These are phyloP conservation scores for Agrocybe praecox DNA, from an alignment of 768 basidiomycete genomes.

Conservation along the genomic window DNA sequence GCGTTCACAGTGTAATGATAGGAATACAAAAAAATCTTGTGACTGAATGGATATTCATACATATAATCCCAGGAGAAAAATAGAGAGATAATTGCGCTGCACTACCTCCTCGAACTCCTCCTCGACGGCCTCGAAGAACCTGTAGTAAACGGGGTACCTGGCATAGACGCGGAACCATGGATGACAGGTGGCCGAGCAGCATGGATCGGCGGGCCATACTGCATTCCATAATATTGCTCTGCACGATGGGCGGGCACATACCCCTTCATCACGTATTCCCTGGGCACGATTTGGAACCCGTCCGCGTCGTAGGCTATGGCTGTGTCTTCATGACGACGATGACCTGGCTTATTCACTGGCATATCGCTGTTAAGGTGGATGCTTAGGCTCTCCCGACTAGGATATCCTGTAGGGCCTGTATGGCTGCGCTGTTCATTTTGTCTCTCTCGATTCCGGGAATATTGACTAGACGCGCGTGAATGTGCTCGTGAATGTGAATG, in stretches of 20 bases:
- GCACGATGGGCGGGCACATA: slow-evolving; percentile 16
- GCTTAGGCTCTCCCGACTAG: not conserved
- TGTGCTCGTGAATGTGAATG: not conserved
- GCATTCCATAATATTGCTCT: slow-evolving; percentile 17
- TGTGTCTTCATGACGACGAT: not conserved
- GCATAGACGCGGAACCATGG: no score
- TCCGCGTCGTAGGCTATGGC: not conserved
- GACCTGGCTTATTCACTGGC: slow-evolving; percentile 13
- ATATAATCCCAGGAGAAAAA: no score
- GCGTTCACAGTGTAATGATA: no score
- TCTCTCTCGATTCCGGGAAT: not conserved
- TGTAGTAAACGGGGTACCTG: no score
- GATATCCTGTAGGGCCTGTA: not conserved
- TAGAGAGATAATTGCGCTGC: no score
- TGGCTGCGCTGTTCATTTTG: not conserved
- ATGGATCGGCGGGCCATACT: slow-evolving; percentile 19
- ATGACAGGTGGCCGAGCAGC: slow-evolving; percentile 10
- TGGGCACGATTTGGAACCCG: not conserved
- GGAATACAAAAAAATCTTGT: no score
- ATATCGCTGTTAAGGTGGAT: not conserved
- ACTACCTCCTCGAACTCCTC: no score
- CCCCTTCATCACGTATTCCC: slow-evolving; percentile 9
- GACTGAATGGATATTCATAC: no score
- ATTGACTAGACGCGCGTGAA: not conserved
- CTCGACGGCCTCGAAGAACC: no score